Conservation (phyloP, 2,329 filamentous ascomycete species). For the Xylaria sp. region DNA sequence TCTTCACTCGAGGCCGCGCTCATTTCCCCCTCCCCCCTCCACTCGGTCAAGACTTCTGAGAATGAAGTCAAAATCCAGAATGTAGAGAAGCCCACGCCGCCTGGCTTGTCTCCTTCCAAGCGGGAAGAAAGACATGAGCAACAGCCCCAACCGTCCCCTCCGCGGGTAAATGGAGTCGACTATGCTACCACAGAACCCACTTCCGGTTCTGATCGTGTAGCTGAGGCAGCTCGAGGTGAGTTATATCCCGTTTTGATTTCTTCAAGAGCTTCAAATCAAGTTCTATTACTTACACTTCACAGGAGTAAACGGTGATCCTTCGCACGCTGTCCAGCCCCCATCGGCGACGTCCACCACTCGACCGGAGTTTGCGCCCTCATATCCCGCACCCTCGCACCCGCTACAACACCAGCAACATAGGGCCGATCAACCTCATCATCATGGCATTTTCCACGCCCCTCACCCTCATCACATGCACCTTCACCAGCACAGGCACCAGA, state of each 20-base stretch:
- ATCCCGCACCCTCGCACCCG: slow-evolving; percentile 27
- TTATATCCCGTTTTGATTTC: background rate
- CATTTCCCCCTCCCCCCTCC: slow-evolving; percentile 32
- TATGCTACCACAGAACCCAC: slow-evolving; percentile 16
- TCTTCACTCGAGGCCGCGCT: slow-evolving; percentile 43
- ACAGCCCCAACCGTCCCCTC: background rate
- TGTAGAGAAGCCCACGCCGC: slow-evolving; percentile 37
- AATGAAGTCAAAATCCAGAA: slow-evolving; percentile 33
- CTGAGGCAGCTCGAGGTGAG: slow-evolving; percentile 26
- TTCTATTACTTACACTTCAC: slow-evolving; percentile 8
- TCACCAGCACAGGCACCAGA: slow-evolving; percentile 53
- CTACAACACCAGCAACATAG: slow-evolving; percentile 30
- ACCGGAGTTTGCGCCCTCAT: slow-evolving; percentile 30
- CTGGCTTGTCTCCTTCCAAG: slow-evolving; percentile 19
- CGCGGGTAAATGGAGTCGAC: slow-evolving; percentile 21
- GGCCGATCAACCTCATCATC: slow-evolving; percentile 32
- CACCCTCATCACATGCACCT: slow-evolving; percentile 37
- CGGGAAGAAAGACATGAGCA: slow-evolving; percentile 5
- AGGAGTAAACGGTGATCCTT: slow-evolving; percentile 17
- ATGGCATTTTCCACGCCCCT: slow-evolving; percentile 30
- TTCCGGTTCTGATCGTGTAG: slow-evolving; percentile 6
- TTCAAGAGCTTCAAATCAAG: background rate
- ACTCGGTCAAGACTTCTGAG: slow-evolving; percentile 31
- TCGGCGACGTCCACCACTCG: slow-evolving; percentile 31
- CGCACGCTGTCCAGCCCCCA: slow-evolving; percentile 31